Evolutionary conservation across 192 early-diverging fungal species (phyloP).

Genomic region (Geosiphon pyriformis): DNA sequence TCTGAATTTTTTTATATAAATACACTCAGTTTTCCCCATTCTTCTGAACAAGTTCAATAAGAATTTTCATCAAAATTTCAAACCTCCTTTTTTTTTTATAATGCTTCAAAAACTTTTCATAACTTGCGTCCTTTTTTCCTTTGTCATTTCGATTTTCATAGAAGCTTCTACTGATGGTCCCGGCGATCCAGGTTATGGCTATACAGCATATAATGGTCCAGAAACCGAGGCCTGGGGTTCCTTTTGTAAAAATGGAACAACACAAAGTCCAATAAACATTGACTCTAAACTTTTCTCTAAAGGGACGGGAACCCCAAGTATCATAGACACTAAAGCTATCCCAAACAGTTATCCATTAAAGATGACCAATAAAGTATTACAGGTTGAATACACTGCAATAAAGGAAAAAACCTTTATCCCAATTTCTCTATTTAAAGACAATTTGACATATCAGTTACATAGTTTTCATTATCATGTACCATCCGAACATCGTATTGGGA

Average conservation of each 20-base stretch:
- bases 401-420: no score
- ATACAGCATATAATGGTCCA: neutral
- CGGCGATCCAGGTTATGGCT: no score
- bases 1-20: no score
- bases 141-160: no score
- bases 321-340: constrained; percentile 11
- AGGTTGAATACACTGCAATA: constrained; percentile 34
- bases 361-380: constrained; percentile 36
- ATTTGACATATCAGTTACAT: constrained; percentile 34
- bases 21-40: no score
- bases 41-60: no score
- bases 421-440: constrained; percentile 1
- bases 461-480: constrained; percentile 64
- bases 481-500: constrained; percentile 48
- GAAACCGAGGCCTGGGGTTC: neutral
- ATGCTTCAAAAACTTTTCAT: no score
- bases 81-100: no score
- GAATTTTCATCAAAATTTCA: no score
- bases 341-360: constrained; percentile 18
- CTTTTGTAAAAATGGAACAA: constrained; percentile 32
- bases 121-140: no score
- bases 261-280: constrained; percentile 53
- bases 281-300: constrained; percentile 9
- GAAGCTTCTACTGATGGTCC: no score
- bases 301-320: no score